Conservation (phyloP, 345 rosid genomes). For the Capsella bursapastoris region DNA sequence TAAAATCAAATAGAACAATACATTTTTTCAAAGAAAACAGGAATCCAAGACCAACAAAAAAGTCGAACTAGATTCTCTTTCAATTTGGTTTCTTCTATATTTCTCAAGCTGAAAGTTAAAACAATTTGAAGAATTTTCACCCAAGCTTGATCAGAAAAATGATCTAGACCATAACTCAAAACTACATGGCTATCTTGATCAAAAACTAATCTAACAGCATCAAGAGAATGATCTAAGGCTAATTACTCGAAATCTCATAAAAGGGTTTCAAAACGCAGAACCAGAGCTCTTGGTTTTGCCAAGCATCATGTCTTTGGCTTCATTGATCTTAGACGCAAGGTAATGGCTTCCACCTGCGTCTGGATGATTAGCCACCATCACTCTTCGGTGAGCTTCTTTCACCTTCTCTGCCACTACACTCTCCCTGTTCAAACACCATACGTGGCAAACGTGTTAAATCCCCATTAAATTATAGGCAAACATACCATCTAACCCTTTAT, state of each 20-base stretch:
- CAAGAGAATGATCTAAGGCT: neutral
- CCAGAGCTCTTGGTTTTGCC: constrained; percentile 56
- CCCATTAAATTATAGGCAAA: neutral
- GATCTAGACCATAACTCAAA: neutral
- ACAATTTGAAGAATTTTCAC: neutral
- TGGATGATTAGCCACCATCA: constrained; percentile 89
- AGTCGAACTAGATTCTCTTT: too few species aligned
- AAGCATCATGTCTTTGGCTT: constrained; percentile 67
- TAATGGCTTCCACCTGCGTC: constrained; percentile 79
- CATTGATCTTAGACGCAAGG: constrained; percentile 72
- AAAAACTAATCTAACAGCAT: neutral
- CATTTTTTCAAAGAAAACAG: too few species aligned
- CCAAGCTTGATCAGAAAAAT: neutral
- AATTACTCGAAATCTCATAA: neutral
- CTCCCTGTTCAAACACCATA: constrained; percentile 57
- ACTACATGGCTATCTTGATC: constrained; percentile 6
- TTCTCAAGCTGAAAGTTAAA: neutral
- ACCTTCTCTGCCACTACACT: constrained; percentile 67
- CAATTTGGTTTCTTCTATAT: neutral
- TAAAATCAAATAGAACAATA: too few species aligned
- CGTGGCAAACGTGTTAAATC: neutral
- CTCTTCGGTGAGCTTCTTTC: constrained; percentile 85
- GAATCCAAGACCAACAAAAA: too few species aligned
- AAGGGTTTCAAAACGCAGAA: constrained; percentile 55
- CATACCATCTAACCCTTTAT: constrained; percentile 3